phyloP scores from a whole-genome alignment of 1,139 yeast species.

The Suhomyces bokatorum region DNA sequence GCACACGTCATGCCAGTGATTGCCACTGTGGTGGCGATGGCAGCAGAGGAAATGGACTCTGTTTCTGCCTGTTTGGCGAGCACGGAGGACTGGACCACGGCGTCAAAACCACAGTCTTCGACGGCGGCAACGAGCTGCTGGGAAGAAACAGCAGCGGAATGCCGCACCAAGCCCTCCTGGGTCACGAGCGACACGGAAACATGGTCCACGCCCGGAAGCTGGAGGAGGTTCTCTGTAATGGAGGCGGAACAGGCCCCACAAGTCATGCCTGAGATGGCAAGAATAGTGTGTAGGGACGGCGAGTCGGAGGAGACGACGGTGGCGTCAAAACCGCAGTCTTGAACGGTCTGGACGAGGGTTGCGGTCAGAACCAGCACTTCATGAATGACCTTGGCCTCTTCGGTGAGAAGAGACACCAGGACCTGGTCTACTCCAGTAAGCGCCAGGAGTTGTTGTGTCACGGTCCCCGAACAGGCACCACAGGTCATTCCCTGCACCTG shows the following conservation, averaged over 20 bases:
- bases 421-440: conserved; percentile 28
- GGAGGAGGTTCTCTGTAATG: conserved; percentile 54
- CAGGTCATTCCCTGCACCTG: conserved; percentile 41
- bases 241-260: conserved; percentile 79
- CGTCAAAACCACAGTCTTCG: conserved; percentile 79
- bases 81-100: conserved; percentile 26
- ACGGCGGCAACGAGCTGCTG: conserved; percentile 47
- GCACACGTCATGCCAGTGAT: conserved; percentile 44
- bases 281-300: conserved; percentile 9
- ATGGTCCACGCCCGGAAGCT: conserved; percentile 46
- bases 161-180: conserved; percentile 64
- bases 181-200: conserved; percentile 73
- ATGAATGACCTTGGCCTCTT: conserved; percentile 33
- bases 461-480: conserved; percentile 36
- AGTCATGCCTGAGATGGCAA: conserved; percentile 69
- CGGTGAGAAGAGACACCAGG: conserved; percentile 38
- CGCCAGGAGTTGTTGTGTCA: conserved; percentile 26
- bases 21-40: conserved; percentile 12
- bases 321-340: conserved; percentile 43
- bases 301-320: conserved; percentile 11
- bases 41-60: conserved; percentile 4
- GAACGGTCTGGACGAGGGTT: conserved; percentile 23
- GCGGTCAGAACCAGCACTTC: conserved; percentile 15
- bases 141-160: conserved; percentile 32
- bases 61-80: not conserved